These are phyloP conservation scores for Lagerstroemia speciosa DNA, from an alignment of 345 rosid genomes.

Conservation along the genomic window DNA sequence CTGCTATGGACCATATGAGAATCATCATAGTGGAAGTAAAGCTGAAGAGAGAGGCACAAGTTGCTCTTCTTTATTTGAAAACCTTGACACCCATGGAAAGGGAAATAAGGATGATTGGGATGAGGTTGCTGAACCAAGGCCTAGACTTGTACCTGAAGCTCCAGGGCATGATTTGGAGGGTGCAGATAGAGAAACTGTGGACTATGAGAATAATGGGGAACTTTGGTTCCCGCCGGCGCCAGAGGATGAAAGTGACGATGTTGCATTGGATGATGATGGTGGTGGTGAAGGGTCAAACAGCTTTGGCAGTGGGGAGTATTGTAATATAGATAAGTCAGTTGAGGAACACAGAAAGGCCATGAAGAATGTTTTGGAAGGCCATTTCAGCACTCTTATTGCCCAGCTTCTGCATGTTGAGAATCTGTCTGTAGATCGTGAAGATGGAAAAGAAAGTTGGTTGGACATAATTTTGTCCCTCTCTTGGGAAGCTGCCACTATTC, in stretches of 20 bases:
- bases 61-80: conserved; percentile 35
- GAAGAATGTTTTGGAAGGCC: conserved; percentile 90
- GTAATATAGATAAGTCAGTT: conserved; percentile 44
- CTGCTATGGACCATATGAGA: conserved; percentile 36
- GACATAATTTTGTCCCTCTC: conserved; percentile 80
- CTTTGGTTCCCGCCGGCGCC: conserved; percentile 96
- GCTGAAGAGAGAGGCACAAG: conserved; percentile 27
- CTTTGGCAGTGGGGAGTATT: conserved; percentile 71
- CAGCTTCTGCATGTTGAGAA: conserved; percentile 86
- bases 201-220: conserved; percentile 75
- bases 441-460: conserved; percentile 70
- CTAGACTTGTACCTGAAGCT: conserved; percentile 43
- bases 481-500: conserved; percentile 92
- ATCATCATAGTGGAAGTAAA: conserved; percentile 38
- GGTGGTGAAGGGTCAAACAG: conserved; percentile 79
- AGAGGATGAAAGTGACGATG: conserved; percentile 80
- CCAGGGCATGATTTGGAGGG: conserved; percentile 39
- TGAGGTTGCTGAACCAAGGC: conserved; percentile 26
- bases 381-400: conserved; percentile 87
- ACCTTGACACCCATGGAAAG: conserved; percentile 30
- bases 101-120: conserved; percentile 23
- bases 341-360: conserved; percentile 77
- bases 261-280: conserved; percentile 58
- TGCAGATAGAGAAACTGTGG: conserved; percentile 54
- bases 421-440: conserved; percentile 56